phyloP scores from a whole-genome alignment of 2,329 filamentous ascomycete species.

The Diaporthe vaccinii region DNA sequence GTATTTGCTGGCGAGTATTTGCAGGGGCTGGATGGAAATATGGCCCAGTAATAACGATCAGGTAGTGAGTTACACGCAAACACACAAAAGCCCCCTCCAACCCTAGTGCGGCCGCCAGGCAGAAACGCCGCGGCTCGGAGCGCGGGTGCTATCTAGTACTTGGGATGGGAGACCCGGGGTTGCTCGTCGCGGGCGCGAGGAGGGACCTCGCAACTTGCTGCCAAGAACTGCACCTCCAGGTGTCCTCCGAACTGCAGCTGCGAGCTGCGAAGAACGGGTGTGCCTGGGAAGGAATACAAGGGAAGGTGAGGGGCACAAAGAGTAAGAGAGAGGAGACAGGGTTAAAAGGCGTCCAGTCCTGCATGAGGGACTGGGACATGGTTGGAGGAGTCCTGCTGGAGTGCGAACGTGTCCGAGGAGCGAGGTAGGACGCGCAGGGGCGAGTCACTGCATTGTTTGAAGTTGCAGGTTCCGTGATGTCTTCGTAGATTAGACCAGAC shows the following conservation, averaged over 20 bases:
- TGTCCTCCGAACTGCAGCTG: neutral
- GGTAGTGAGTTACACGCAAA: neutral
- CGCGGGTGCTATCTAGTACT: neutral
- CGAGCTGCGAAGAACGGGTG: neutral
- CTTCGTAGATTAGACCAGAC: neutral
- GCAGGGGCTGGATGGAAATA: neutral
- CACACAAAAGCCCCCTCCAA: neutral
- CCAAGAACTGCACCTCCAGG: neutral
- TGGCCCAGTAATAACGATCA: no score
- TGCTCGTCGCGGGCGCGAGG: neutral
- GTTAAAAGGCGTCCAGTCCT: neutral
- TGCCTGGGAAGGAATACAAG: neutral
- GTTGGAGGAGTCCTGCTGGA: neutral
- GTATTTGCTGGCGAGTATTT: no score
- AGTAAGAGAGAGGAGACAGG: neutral
- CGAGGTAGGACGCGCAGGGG: neutral
- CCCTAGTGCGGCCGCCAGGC: neutral
- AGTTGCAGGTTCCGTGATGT: neutral
- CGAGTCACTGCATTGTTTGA: neutral
- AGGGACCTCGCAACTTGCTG: neutral
- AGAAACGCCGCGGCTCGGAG: neutral
- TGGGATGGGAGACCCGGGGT: neutral
- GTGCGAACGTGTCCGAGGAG: neutral
- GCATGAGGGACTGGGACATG: neutral
- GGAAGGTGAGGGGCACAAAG: neutral